Conservation (phyloP, 257 asterid species). For the Rauvolfia tetraphylla region DNA sequence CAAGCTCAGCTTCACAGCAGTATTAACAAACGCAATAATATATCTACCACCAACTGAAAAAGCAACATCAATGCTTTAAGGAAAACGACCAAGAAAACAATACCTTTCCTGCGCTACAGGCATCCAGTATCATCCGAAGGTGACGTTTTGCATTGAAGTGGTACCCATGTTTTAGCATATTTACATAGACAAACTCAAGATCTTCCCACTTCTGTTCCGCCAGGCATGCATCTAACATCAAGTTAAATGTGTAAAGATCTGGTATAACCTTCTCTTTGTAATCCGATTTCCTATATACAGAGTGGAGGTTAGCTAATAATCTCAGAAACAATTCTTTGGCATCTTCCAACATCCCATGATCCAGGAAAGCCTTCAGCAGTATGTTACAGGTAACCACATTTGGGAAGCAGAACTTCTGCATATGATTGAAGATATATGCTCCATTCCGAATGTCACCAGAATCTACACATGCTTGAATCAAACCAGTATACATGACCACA, state of each 20-base stretch:
- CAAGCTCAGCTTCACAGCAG: not conserved
- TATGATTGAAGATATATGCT: conserved; percentile 55
- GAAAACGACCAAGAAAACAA: not conserved
- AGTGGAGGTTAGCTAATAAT: conserved; percentile 50
- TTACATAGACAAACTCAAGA: conserved; percentile 54
- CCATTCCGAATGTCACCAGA: conserved; percentile 59
- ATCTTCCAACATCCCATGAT: conserved; percentile 63
- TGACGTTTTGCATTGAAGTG: conserved; percentile 84
- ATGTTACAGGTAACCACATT: conserved; percentile 72
- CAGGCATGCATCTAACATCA: conserved; percentile 73
- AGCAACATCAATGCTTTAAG: not conserved
- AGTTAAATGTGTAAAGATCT: conserved; percentile 75
- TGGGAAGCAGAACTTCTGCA: conserved; percentile 85
- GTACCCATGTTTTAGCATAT: conserved; percentile 71
- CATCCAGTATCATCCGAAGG: conserved; percentile 57
- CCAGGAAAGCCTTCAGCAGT: conserved; percentile 76
- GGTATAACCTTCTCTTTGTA: conserved; percentile 53
- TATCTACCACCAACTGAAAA: not conserved
- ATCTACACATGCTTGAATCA: conserved; percentile 75
- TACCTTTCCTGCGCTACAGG: conserved; percentile 85
- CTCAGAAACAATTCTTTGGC: conserved; percentile 56
- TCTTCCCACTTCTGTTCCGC: conserved; percentile 76
- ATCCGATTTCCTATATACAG: conserved; percentile 36
- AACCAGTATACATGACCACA: conserved; percentile 96
- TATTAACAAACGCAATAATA: not conserved